These are phyloP conservation scores for Penicillium sp. DNA, from an alignment of 2,329 filamentous ascomycete genomes.

Conservation along the genomic window DNA sequence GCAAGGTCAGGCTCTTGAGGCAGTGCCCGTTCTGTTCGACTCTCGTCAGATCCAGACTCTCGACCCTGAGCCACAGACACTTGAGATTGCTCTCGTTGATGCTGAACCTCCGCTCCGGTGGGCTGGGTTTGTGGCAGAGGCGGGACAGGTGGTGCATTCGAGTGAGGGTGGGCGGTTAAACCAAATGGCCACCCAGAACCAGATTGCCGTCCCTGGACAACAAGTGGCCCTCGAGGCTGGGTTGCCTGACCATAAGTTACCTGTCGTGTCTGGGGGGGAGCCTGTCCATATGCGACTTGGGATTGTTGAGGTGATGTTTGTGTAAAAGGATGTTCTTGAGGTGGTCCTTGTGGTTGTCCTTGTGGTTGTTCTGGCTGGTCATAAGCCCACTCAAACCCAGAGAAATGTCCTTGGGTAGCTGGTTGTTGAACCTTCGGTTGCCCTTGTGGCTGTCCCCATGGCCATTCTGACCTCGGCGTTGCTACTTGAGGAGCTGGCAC, in stretches of 20 bases:
- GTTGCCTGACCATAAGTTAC: not conserved
- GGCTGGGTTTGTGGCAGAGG: not conserved
- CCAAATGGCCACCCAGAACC: constrained; percentile 8
- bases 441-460: constrained; percentile 1
- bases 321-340: not conserved
- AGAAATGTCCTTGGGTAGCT: not conserved
- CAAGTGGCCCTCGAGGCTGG: not conserved
- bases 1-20: not conserved
- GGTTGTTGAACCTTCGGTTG: not conserved
- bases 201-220: constrained; percentile 6
- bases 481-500: not conserved
- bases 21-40: not conserved
- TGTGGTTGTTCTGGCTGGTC: not conserved
- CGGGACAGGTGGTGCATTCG: not conserved
- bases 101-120: not conserved
- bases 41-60: not conserved
- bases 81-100: not conserved
- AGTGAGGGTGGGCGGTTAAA: constrained; percentile 1
- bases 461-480: not conserved
- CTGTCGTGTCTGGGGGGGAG: not conserved
- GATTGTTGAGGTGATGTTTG: not conserved
- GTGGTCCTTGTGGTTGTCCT: not conserved
- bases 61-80: not conserved
- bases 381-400: constrained; percentile 5
- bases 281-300: not conserved